Conservation (phyloP, 2,329 filamentous ascomycete genomes). For the Fusarium hostae region DNA sequence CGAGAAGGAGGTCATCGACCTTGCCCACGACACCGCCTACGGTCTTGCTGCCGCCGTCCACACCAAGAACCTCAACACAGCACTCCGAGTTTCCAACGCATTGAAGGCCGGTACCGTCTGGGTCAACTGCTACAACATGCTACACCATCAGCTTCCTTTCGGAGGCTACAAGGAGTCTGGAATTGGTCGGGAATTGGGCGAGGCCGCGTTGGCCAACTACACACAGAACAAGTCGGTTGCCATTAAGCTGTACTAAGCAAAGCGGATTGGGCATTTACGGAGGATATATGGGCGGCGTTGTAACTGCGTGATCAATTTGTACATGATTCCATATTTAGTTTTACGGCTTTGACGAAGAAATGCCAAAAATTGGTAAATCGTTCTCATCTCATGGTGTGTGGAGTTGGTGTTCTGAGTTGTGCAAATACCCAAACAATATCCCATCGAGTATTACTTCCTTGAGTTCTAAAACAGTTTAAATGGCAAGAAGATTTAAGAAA, state of each 20-base stretch:
- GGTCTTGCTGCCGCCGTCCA: slow-evolving; percentile 86
- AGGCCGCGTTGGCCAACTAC: slow-evolving; percentile 74
- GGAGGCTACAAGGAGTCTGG: slow-evolving; percentile 83
- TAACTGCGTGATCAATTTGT: slow-evolving; percentile 37
- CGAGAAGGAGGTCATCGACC: slow-evolving; percentile 79
- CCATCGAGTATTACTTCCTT: not conserved
- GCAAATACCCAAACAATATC: no score
- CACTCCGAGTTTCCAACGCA: slow-evolving; percentile 79
- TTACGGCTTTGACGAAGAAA: slow-evolving; percentile 34
- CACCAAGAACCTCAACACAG: slow-evolving; percentile 84
- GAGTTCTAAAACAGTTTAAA: not conserved
- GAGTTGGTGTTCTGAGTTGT: slow-evolving; percentile 4
- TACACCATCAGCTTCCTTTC: slow-evolving; percentile 75
- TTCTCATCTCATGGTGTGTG: not conserved
- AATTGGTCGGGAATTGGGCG: slow-evolving; percentile 80
- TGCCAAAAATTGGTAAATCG: slow-evolving; percentile 29
- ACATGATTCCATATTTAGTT: slow-evolving; percentile 39
- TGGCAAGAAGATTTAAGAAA: not conserved
- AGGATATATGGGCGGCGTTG: slow-evolving; percentile 35
- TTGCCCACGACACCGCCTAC: slow-evolving; percentile 81
- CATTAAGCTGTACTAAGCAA: slow-evolving; percentile 54
- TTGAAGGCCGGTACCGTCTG: slow-evolving; percentile 76
- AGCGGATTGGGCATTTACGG: slow-evolving; percentile 12
- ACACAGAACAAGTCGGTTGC: slow-evolving; percentile 75
- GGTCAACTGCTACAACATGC: slow-evolving; percentile 74